Percentiles rank a stretch among this genome's conserved stretches.
These are phyloP conservation scores for Cystobasidium pallidum DNA, from an alignment of 1,284 basidiomycete genomes.

Conservation along the genomic window DNA sequence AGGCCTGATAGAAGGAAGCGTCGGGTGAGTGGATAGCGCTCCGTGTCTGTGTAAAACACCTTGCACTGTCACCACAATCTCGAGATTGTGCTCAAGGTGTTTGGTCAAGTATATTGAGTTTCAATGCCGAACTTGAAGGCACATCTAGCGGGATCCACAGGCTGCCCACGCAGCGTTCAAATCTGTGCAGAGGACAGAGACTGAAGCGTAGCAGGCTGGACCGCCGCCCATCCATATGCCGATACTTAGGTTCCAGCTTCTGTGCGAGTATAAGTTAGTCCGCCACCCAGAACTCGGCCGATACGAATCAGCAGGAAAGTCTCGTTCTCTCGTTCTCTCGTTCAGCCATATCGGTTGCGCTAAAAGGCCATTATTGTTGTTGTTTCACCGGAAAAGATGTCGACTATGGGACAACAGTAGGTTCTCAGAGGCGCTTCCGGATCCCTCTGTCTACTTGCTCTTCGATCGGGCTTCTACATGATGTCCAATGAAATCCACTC, in stretches of 20 bases:
- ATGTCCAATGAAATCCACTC: no score
- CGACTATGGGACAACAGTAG: no score
- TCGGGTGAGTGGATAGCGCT: constrained; percentile 18
- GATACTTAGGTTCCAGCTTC: constrained; percentile 22
- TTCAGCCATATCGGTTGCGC: no score
- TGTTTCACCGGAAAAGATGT: no score
- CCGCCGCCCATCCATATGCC: constrained; percentile 26
- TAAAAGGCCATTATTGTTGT: no score
- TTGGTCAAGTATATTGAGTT: constrained; percentile 21
- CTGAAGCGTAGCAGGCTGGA: constrained; percentile 23
- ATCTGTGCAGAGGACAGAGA: constrained; percentile 9
- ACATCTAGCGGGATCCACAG: constrained; percentile 12
- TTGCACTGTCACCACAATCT: constrained; percentile 22
- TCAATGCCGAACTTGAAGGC: constrained; percentile 24
- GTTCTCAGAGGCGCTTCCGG: no score
- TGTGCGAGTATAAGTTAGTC: constrained; percentile 23
- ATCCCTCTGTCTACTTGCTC: no score
- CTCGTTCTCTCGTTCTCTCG: no score
- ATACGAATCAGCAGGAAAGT: no score
- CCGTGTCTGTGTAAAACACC: constrained; percentile 21
- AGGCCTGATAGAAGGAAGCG: constrained; percentile 25
- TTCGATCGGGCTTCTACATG: no score
- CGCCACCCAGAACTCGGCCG: no score
- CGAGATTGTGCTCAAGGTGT: constrained; percentile 24
- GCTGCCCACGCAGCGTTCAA: constrained; percentile 20